Evolutionary conservation across 2,329 filamentous ascomycete genomes (phyloP).

Genomic region (Calonectria pseudoturangicola): DNA sequence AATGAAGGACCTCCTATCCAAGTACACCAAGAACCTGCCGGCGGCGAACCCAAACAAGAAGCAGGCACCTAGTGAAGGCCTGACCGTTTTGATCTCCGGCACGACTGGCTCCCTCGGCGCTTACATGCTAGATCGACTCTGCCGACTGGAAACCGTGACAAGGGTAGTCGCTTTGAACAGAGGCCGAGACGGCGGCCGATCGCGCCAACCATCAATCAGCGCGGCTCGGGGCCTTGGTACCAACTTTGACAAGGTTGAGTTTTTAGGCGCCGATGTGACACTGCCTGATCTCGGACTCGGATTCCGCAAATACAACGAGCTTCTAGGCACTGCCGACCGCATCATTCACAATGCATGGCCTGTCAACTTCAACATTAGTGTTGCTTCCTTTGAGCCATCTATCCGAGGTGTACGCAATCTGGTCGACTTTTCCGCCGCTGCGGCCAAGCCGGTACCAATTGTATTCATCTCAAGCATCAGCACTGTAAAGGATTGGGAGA

Average conservation of each 20-base stretch:
- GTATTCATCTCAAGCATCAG: slow-evolving; percentile 11
- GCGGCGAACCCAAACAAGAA: slow-evolving; percentile 6
- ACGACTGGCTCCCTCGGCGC: slow-evolving; percentile 6
- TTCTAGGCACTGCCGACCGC: not conserved
- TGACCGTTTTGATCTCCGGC: not conserved
- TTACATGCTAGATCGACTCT: slow-evolving; percentile 15
- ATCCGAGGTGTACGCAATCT: not conserved
- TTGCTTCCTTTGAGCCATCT: not conserved
- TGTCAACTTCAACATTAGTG: slow-evolving; percentile 13
- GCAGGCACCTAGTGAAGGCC: not conserved
- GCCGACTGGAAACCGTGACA: not conserved
- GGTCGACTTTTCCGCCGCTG: slow-evolving; percentile 1
- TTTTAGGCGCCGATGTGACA: not conserved
- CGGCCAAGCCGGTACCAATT: not conserved
- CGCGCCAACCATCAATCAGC: slow-evolving; percentile 8
- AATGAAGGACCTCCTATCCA: not conserved
- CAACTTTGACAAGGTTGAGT: slow-evolving; percentile 25
- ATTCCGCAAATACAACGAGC: not conserved
- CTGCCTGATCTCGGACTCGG: not conserved
- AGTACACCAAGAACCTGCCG: slow-evolving; percentile 12
- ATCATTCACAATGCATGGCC: slow-evolving; percentile 16
- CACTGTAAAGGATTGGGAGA: slow-evolving; percentile 11
- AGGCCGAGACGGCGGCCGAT: slow-evolving; percentile 6
- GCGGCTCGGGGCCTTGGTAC: not conserved
- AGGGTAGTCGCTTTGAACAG: slow-evolving; percentile 15